Conservation (phyloP, 805 yeast genomes). For the Candida sphagnicola region DNA sequence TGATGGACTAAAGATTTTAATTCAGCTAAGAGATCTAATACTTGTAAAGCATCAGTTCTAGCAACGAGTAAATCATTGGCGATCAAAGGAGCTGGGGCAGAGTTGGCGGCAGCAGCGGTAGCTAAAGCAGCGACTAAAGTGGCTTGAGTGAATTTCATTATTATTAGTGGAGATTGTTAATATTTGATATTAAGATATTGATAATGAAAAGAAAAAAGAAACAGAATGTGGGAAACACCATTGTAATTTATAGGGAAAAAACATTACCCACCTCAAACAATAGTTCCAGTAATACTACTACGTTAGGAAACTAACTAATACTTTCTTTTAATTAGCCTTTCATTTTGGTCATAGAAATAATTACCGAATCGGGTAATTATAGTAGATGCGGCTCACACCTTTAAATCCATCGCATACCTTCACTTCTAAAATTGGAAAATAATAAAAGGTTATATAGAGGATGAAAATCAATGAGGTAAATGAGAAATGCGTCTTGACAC, state of each 20-base stretch:
- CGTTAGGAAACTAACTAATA: neutral
- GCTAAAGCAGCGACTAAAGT: slow-evolving; percentile 39
- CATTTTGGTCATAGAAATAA: neutral
- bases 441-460: neutral
- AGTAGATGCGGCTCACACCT: neutral
- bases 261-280: neutral
- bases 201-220: neutral
- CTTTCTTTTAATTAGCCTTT: neutral
- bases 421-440: neutral
- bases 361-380: neutral
- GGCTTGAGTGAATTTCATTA: slow-evolving; percentile 40
- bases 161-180: slow-evolving; percentile 1
- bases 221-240: neutral
- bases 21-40: slow-evolving; percentile 29
- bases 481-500: too few species aligned
- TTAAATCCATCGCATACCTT: neutral
- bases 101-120: slow-evolving; percentile 30
- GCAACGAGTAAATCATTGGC: slow-evolving; percentile 23
- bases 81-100: slow-evolving; percentile 26
- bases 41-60: slow-evolving; percentile 32
- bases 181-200: neutral
- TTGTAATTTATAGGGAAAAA: neutral
- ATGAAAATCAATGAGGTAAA: too few species aligned
- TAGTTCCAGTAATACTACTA: neutral
- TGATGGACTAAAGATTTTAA: slow-evolving; percentile 24